Conservation (phyloP, 2,329 filamentous ascomycete genomes). For the Alternaria hordeiaustralica region DNA sequence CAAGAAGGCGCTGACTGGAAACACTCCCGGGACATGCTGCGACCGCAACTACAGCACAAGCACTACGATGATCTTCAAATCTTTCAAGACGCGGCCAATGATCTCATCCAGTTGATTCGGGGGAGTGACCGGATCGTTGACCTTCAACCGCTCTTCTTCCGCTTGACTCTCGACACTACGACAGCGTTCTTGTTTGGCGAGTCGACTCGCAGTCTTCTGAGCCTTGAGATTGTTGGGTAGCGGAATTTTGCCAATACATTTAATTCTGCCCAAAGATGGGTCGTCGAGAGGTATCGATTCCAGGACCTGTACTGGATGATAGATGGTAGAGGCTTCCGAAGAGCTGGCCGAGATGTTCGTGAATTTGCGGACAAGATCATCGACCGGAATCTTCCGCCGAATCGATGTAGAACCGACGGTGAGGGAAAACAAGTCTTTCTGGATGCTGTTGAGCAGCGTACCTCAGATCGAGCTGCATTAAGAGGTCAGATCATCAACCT, state of each 20-base stretch:
- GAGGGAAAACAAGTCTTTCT: slow-evolving; percentile 27
- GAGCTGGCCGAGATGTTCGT: background rate
- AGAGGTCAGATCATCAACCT: slow-evolving; percentile 83
- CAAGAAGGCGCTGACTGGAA: slow-evolving; percentile 21
- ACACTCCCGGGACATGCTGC: background rate
- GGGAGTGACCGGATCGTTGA: slow-evolving; percentile 20
- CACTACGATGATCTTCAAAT: background rate
- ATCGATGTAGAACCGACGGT: background rate
- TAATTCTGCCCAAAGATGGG: background rate
- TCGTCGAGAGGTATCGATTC: background rate
- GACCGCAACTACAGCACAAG: background rate
- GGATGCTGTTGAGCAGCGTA: slow-evolving; percentile 9
- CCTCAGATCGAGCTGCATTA: slow-evolving; percentile 15
- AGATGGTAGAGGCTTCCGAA: background rate
- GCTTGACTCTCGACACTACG: slow-evolving; percentile 46
- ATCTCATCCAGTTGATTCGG: background rate
- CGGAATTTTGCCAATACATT: background rate
- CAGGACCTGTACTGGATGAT: background rate
- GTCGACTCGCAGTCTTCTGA: background rate
- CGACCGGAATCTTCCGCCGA: background rate
- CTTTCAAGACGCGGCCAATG: background rate
- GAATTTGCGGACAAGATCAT: background rate
- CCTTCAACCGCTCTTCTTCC: slow-evolving; percentile 48
- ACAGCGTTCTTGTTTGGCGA: slow-evolving; percentile 45
- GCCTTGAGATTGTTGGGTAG: background rate